These are phyloP conservation scores for Fraxinus ornus DNA, from an alignment of 305 asterid species.

Conservation along the genomic window DNA sequence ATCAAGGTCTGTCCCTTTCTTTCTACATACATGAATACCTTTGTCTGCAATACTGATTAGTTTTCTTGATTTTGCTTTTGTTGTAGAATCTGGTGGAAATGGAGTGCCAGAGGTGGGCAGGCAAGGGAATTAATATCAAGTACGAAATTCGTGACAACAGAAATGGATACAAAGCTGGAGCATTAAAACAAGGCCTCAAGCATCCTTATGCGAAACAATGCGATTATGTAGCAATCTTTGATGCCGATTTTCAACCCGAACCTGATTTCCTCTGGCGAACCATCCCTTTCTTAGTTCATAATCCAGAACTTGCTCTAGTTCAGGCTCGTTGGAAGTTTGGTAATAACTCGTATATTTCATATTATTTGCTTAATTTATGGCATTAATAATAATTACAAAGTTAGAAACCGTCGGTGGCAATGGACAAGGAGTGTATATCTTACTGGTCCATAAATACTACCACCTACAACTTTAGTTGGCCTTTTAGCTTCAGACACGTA, in stretches of 20 bases:
- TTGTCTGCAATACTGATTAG: neutral
- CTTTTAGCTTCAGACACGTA: constrained; percentile 25
- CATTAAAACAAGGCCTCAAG: constrained; percentile 67
- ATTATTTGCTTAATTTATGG: neutral
- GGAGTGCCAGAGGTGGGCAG: constrained; percentile 91
- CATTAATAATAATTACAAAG: constrained; percentile 13
- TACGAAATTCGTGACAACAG: constrained; percentile 81
- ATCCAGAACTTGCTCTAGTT: constrained; percentile 73
- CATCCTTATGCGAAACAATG: constrained; percentile 68
- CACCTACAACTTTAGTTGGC: constrained; percentile 27
- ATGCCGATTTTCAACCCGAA: constrained; percentile 92
- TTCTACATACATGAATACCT: neutral
- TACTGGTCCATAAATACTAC: constrained; percentile 14
- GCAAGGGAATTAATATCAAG: constrained; percentile 82
- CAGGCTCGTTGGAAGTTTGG: constrained; percentile 97
- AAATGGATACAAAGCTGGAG: constrained; percentile 92
- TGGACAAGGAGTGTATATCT: constrained; percentile 23
- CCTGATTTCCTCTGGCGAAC: constrained; percentile 82
- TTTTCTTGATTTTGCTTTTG: neutral
- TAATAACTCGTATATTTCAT: constrained; percentile 16
- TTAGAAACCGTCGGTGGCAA: constrained; percentile 56
- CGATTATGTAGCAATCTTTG: constrained; percentile 76
- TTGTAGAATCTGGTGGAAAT: constrained; percentile 67
- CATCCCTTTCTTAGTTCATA: constrained; percentile 67
- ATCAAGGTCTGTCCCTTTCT: constrained; percentile 35